These are phyloP conservation scores for Exophiala oligosperma DNA, from an alignment of 2,329 filamentous ascomycete genomes.

Conservation along the genomic window DNA sequence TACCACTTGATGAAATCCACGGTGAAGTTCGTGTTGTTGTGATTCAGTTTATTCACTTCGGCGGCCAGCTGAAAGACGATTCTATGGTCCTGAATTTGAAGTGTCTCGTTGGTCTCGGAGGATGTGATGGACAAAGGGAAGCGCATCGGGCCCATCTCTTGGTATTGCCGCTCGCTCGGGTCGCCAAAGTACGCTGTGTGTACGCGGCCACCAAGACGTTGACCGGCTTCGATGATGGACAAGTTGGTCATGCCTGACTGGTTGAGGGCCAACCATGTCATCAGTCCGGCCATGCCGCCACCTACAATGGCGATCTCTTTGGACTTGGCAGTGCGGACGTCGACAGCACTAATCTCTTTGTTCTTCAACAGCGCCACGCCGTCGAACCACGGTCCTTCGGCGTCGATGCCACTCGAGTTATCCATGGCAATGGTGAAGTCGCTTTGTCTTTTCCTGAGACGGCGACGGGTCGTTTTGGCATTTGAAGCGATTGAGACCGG, in stretches of 20 bases:
- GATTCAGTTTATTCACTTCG: constrained; percentile 44
- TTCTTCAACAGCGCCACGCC: constrained; percentile 39
- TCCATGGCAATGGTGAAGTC: constrained; percentile 17
- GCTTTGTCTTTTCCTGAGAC: constrained; percentile 21
- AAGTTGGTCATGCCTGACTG: constrained; percentile 47
- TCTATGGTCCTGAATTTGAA: constrained; percentile 44
- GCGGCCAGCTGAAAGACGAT: constrained; percentile 46
- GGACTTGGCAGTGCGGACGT: constrained; percentile 35
- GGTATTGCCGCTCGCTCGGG: constrained; percentile 39
- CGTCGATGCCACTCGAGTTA: constrained; percentile 38
- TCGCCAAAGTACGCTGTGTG: constrained; percentile 46
- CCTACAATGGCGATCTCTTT: constrained; percentile 68
- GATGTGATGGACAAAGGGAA: constrained; percentile 45
- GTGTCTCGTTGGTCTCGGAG: constrained; percentile 42
- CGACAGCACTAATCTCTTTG: constrained; percentile 31
- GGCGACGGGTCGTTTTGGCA: constrained; percentile 8
- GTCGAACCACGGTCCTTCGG: constrained; percentile 43
- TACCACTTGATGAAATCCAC: constrained; percentile 47
- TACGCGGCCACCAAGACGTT: constrained; percentile 45
- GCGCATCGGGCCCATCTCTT: constrained; percentile 49
- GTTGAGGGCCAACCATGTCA: constrained; percentile 44
- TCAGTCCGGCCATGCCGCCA: constrained; percentile 77
- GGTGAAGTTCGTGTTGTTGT: constrained; percentile 35
- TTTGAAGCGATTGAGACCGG: constrained; percentile 15
- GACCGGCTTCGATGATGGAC: constrained; percentile 47